These are phyloP conservation scores for Hylodesmum podocarpum DNA, from an alignment of 306 rosid genomes.

Conservation along the genomic window DNA sequence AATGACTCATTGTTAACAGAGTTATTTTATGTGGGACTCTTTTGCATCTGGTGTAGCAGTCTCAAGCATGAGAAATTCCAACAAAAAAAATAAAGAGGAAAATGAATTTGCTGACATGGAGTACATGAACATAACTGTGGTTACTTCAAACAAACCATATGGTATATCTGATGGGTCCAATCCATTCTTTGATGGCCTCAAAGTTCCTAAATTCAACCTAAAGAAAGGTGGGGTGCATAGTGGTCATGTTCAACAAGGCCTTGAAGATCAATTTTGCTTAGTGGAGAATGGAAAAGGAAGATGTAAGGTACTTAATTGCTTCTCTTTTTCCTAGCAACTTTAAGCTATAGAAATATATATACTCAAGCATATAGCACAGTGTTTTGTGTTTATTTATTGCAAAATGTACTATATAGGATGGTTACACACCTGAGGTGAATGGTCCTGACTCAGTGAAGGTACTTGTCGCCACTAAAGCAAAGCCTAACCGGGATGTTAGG, in stretches of 20 bases:
- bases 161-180: conserved; percentile 78
- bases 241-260: conserved; percentile 81
- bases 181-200: conserved; percentile 69
- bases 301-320: conserved; percentile 69
- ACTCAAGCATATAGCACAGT: neutral
- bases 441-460: conserved; percentile 66
- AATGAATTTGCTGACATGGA: conserved; percentile 91
- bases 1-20: conserved; percentile 48
- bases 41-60: conserved; percentile 78
- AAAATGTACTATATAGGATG: conserved; percentile 63
- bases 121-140: conserved; percentile 78
- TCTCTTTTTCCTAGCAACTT: conserved; percentile 1
- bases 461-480: conserved; percentile 89
- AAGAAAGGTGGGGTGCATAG: conserved; percentile 73
- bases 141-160: conserved; percentile 86
- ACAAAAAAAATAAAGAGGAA: conserved; percentile 35
- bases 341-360: neutral
- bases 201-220: conserved; percentile 62
- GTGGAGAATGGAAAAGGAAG: conserved; percentile 66
- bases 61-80: conserved; percentile 73
- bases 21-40: conserved; percentile 96
- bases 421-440: conserved; percentile 65
- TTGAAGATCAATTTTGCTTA: conserved; percentile 76
- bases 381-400: neutral
- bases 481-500: conserved; percentile 48